Evolutionary conservation across 2,329 filamentous ascomycete genomes (phyloP).

Genomic region (Cercospora zeae-maydis): DNA sequence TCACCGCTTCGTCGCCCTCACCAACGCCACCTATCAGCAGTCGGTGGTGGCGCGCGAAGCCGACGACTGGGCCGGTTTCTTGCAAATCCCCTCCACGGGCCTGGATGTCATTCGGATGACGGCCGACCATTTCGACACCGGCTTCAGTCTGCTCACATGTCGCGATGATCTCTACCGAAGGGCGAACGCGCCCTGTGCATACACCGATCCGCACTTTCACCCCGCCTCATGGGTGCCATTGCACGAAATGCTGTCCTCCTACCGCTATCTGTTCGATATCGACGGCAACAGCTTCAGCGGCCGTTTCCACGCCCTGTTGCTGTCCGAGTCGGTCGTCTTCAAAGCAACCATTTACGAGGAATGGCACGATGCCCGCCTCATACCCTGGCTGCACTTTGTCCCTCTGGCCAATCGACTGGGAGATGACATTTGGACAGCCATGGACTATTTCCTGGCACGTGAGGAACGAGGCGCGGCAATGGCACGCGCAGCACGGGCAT

Average conservation of each 20-base stretch:
- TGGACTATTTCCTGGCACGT: constrained; percentile 48
- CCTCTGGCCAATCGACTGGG: constrained; percentile 72
- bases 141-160: not conserved
- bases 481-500: constrained; percentile 49
- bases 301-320: constrained; percentile 54
- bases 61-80: not conserved
- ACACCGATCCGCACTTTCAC: not conserved
- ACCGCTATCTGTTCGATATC: constrained; percentile 53
- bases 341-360: constrained; percentile 75
- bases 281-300: constrained; percentile 59
- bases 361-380: constrained; percentile 68
- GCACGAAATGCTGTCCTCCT: not conserved
- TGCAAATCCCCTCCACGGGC: not conserved
- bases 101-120: too few species aligned
- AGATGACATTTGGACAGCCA: constrained; percentile 69
- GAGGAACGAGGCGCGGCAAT: not conserved
- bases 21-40: not conserved
- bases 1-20: not conserved
- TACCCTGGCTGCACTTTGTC: constrained; percentile 77
- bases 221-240: not conserved
- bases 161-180: not conserved
- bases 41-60: not conserved
- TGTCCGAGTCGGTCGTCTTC: constrained; percentile 66
- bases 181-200: not conserved
- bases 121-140: not conserved